A percentile compares a stretch with the other conserved stretches of the same genome.
phyloP scores from a whole-genome alignment of 768 basidiomycete genomes.

The Leccinum imitatum region DNA sequence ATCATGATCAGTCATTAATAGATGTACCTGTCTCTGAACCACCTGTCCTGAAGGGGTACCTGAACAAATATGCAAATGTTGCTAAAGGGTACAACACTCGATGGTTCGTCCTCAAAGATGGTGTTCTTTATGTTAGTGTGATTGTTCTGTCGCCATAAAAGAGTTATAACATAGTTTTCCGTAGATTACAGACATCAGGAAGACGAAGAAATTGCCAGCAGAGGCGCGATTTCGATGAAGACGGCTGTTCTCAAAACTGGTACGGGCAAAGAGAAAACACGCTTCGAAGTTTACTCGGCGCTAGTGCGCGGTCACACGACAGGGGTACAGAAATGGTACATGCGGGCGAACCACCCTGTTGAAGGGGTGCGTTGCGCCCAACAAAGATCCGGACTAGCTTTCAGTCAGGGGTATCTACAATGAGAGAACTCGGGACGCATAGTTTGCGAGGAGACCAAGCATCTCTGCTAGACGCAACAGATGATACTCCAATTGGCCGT shows the following conservation, averaged over 20 bases:
- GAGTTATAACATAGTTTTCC: conserved; percentile 4
- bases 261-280: conserved; percentile 53
- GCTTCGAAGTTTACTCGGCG: conserved; percentile 79
- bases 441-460: conserved; percentile 25
- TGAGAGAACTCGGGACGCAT: conserved; percentile 26
- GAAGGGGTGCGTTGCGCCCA: conserved; percentile 48
- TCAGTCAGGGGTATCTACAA: conserved; percentile 27
- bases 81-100: conserved; percentile 85
- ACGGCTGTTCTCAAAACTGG: conserved; percentile 63
- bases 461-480: conserved; percentile 25
- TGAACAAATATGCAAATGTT: conserved; percentile 93
- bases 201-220: conserved; percentile 80
- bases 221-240: conserved; percentile 88
- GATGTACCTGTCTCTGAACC: conserved; percentile 50
- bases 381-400: conserved; percentile 31
- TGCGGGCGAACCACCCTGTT: conserved; percentile 83
- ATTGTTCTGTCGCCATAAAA: neutral
- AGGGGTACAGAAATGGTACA: conserved; percentile 71
- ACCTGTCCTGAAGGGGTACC: conserved; percentile 68
- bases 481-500: conserved; percentile 13
- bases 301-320: conserved; percentile 47
- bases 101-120: conserved; percentile 90
- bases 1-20: conserved; percentile 75
- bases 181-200: conserved; percentile 83
- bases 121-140: conserved; percentile 72